phyloP scores from a whole-genome alignment of 208 protist genomes.

The Perkinsela sp. region DNA sequence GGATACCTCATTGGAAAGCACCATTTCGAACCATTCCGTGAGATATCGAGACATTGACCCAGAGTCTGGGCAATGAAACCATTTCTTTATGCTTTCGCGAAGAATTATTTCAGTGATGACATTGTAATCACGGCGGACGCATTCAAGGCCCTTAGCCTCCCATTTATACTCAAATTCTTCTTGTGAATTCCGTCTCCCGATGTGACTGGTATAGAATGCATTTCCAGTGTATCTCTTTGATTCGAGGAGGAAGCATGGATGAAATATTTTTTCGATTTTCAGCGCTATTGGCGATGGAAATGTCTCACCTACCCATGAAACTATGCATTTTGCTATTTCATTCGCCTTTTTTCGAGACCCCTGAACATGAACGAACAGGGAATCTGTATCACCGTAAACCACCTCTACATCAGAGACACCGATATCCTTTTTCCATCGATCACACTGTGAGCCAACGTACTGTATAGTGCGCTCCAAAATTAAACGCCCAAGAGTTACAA shows the following conservation, averaged over 20 bases:
- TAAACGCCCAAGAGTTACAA: slow-evolving; percentile 87
- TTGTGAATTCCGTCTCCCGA: slow-evolving; percentile 34
- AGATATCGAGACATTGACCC: slow-evolving; percentile 17
- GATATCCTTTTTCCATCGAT: slow-evolving; percentile 27
- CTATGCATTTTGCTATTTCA: neutral
- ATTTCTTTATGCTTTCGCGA: slow-evolving; percentile 11
- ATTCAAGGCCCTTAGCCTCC: slow-evolving; percentile 92
- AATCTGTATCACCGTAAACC: slow-evolving; percentile 98
- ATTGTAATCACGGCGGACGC: slow-evolving; percentile 95
- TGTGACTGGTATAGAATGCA: slow-evolving; percentile 18
- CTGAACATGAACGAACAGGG: slow-evolving; percentile 56
- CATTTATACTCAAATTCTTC: slow-evolving; percentile 75
- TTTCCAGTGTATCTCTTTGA: slow-evolving; percentile 99
- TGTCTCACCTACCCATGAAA: neutral
- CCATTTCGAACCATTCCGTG: slow-evolving; percentile 10
- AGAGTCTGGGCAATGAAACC: slow-evolving; percentile 27
- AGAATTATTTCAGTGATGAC: slow-evolving; percentile 15
- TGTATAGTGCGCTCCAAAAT: slow-evolving; percentile 90
- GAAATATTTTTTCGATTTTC: slow-evolving; percentile 98
- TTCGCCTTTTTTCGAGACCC: neutral
- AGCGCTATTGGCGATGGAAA: slow-evolving; percentile 73
- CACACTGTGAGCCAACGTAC: slow-evolving; percentile 22
- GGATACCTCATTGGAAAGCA: slow-evolving; percentile 18
- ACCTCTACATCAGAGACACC: slow-evolving; percentile 74
- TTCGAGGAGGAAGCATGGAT: slow-evolving; percentile 94